A percentile compares a stretch with the other conserved stretches of the same genome.
phyloP scores from a whole-genome alignment of 169 alveolate species.

The Perkinsus olseni region DNA sequence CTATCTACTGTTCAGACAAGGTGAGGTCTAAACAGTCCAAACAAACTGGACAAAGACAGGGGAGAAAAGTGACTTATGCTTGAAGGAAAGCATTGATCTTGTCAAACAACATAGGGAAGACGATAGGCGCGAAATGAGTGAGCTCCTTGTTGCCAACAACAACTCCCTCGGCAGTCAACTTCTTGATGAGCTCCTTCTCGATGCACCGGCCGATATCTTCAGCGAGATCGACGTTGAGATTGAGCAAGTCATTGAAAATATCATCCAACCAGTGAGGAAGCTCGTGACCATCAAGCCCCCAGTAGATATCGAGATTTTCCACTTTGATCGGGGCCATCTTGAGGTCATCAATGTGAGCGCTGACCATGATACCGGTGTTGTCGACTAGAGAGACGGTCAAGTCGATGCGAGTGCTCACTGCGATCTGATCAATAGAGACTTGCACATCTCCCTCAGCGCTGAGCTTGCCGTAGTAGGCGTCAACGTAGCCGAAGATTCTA shows the following conservation, averaged over 20 bases:
- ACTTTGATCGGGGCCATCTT: not conserved
- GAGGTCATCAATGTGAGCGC: not conserved
- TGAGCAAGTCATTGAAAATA: not conserved
- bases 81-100: conserved; percentile 1
- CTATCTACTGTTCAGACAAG: too few relatives aligned
- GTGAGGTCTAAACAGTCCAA: not conserved
- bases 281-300: not conserved
- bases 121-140: not conserved
- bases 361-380: not conserved
- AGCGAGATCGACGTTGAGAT: not conserved
- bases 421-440: not conserved
- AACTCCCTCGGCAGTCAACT: not conserved
- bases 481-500: not conserved
- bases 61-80: not conserved
- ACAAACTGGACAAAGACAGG: not conserved
- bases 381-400: not conserved
- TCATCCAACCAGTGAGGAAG: not conserved
- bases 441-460: not conserved
- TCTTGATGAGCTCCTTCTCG: not conserved
- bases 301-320: not conserved
- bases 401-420: not conserved
- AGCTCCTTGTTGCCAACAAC: not conserved
- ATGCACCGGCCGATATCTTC: not conserved
- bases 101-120: not conserved
- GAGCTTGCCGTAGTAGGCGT: not conserved